Evolutionary conservation across 306 rosid genomes (phyloP).

Genomic region (Prunus fruticosa): DNA sequence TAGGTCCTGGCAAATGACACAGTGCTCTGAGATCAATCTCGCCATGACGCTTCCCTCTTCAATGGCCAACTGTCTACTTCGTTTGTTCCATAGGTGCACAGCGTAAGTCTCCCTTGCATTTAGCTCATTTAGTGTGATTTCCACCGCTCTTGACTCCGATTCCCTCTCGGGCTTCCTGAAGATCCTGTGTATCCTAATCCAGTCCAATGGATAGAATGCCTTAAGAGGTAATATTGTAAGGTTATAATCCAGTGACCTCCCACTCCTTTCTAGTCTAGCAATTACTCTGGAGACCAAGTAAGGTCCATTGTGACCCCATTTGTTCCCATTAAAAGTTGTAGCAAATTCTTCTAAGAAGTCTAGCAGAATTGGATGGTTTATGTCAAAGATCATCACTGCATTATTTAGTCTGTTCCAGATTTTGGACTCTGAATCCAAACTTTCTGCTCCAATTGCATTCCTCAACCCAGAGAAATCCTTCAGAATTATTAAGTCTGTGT

Average conservation of each 20-base stretch:
- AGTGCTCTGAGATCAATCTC: slow-evolving; percentile 34
- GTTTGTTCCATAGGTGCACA: slow-evolving; percentile 55
- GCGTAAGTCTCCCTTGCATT: slow-evolving; percentile 36
- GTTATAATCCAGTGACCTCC: slow-evolving; percentile 20
- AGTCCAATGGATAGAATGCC: slow-evolving; percentile 56
- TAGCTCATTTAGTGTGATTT: slow-evolving; percentile 36
- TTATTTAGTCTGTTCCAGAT: slow-evolving; percentile 47
- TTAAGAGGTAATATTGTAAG: slow-evolving; percentile 41
- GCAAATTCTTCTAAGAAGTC: slow-evolving; percentile 47
- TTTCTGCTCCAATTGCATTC: slow-evolving; percentile 58
- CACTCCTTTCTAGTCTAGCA: slow-evolving; percentile 16
- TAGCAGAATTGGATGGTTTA: slow-evolving; percentile 49
- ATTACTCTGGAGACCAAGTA: slow-evolving; percentile 61
- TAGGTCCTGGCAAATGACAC: slow-evolving; percentile 35
- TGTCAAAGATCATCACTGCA: slow-evolving; percentile 49
- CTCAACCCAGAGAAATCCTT: slow-evolving; percentile 40
- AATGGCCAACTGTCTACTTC: slow-evolving; percentile 31
- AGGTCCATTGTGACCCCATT: slow-evolving; percentile 71
- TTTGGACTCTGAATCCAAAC: slow-evolving; percentile 24
- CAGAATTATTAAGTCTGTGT: slow-evolving; percentile 45
- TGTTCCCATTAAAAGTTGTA: slow-evolving; percentile 47
- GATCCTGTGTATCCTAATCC: slow-evolving; percentile 30
- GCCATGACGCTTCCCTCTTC: slow-evolving; percentile 55
- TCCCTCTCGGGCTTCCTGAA: slow-evolving; percentile 30
- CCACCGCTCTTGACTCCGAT: slow-evolving; percentile 39